Conservation (phyloP, 2,329 filamentous ascomycete genomes). For the Westerdykella aurantiaca region DNA sequence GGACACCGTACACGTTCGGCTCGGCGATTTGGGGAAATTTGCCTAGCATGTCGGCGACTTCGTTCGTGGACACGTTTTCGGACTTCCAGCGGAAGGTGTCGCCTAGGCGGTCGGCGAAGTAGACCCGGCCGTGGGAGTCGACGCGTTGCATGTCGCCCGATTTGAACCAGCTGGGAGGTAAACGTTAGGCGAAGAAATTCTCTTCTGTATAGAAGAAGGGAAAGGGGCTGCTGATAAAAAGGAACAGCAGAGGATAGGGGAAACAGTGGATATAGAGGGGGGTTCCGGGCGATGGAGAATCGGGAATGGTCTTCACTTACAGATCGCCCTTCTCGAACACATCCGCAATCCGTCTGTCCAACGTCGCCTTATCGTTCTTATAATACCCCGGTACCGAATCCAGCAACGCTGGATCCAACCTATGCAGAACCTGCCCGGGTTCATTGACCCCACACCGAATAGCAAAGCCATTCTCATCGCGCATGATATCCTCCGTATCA, state of each 20-base stretch:
- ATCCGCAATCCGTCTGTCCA: constrained; percentile 25
- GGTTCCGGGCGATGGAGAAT: neutral
- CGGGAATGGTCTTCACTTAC: constrained; percentile 14
- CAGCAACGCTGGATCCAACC: constrained; percentile 23
- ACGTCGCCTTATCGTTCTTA: constrained; percentile 30
- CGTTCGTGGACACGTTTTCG: constrained; percentile 45
- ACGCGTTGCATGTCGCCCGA: constrained; percentile 37
- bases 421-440: constrained; percentile 32
- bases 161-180: constrained; percentile 27
- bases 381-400: constrained; percentile 26
- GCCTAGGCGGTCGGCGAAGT: constrained; percentile 36
- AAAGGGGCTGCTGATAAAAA: too few species aligned
- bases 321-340: constrained; percentile 37
- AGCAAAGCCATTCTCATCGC: constrained; percentile 32
- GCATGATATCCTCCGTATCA: constrained; percentile 35
- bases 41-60: constrained; percentile 41
- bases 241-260: neutral
- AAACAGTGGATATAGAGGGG: too few species aligned
- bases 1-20: constrained; percentile 42
- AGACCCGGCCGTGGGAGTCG: constrained; percentile 31
- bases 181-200: too few species aligned
- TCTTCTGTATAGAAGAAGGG: too few species aligned
- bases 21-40: constrained; percentile 39
- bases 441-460: constrained; percentile 28
- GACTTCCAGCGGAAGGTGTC: constrained; percentile 41